Base-by-base conservation (phyloP, 2,329 filamentous ascomycete species). In the Leptographium procerum region DNA sequence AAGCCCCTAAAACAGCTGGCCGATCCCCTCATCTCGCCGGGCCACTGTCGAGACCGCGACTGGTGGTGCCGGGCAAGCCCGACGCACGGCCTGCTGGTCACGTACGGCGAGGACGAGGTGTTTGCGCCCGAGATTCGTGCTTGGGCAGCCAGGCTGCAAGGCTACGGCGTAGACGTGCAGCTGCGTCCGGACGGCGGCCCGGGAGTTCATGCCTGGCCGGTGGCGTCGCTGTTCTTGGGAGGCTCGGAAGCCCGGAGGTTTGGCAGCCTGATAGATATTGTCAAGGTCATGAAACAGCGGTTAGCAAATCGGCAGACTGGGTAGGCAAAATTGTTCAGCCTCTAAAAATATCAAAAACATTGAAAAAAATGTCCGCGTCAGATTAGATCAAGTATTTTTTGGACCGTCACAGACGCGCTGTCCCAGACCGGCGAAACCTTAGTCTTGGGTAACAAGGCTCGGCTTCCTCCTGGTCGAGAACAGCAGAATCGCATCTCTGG, bases 161-260 rank as follows among this genome's bases (percentile, higher is more conserved):
- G 34, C 10, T 36, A 36, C 10, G 10, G 47, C 16, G n/a, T 58
- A 24, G 56, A 43, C n/a, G 34, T 60, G 53, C 22, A 58, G 19
- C 19, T 36, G 55, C 26, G 85, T 16, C 9, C n/a, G 8, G 83
- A 3, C 19, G 33, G 56, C 40, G 56, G 53, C 29, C 53, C 34
- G 29, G 55, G 60, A 40, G 85, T 94, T 59, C 89, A 95, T 70
- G 89, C 86, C 13, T 95, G 89, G 90, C 88, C 89, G 0, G 85
- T 95, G 87, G n/a, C 86, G 11, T 77, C 77, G 52, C 65, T 83
- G n/a, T 82, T 83, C 65, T 68, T 84, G 31, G 77, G 79, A 51
- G 73, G 70, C 52, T 74, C 68, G n/a, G 71, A 76, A 36, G 71
- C 76, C 65, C 76, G 83, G 58, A 68, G 59, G 33, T 36, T 80